A percentile compares a stretch with the other conserved stretches of the same genome.
These are phyloP conservation scores for Didymella pomorum DNA, from an alignment of 2,329 filamentous ascomycete species.

Conservation along the genomic window DNA sequence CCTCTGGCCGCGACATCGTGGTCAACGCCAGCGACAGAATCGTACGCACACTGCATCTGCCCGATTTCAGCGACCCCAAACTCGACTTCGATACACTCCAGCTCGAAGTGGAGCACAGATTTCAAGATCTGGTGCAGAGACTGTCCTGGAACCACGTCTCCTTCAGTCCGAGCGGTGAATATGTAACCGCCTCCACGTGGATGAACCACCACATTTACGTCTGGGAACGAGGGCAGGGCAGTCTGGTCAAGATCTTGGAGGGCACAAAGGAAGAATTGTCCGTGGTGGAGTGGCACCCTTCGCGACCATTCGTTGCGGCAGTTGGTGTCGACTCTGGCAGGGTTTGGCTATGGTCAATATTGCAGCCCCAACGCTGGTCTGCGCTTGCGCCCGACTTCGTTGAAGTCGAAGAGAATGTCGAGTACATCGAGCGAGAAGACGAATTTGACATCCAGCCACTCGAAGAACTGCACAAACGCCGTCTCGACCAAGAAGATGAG, in stretches of 20 bases:
- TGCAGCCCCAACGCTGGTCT: slow-evolving; percentile 96
- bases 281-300: slow-evolving; percentile 93
- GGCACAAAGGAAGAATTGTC: slow-evolving; percentile 96
- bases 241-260: slow-evolving; percentile 94
- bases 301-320: slow-evolving; percentile 83
- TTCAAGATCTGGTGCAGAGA: slow-evolving; percentile 95
- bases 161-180: slow-evolving; percentile 92
- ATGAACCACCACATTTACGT: slow-evolving; percentile 99
- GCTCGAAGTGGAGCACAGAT: slow-evolving; percentile 94
- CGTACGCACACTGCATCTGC: slow-evolving; percentile 89
- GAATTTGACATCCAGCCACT: slow-evolving; percentile 98
- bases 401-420: slow-evolving; percentile 97
- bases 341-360: slow-evolving; percentile 95
- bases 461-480: slow-evolving; percentile 90
- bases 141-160: slow-evolving; percentile 97
- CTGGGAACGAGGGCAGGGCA: slow-evolving; percentile 94
- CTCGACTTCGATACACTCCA: slow-evolving; percentile 86
- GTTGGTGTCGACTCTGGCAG: slow-evolving; percentile 92
- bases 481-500: slow-evolving; percentile 91
- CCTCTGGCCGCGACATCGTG: slow-evolving; percentile 84
- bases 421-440: slow-evolving; percentile 94
- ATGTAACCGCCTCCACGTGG: slow-evolving; percentile 93
- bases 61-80: slow-evolving; percentile 70
- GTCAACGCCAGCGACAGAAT: slow-evolving; percentile 95
- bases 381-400: slow-evolving; percentile 95